Evolutionary conservation across 345 rosid species (phyloP).

Genomic region (Citrus reticulata): DNA sequence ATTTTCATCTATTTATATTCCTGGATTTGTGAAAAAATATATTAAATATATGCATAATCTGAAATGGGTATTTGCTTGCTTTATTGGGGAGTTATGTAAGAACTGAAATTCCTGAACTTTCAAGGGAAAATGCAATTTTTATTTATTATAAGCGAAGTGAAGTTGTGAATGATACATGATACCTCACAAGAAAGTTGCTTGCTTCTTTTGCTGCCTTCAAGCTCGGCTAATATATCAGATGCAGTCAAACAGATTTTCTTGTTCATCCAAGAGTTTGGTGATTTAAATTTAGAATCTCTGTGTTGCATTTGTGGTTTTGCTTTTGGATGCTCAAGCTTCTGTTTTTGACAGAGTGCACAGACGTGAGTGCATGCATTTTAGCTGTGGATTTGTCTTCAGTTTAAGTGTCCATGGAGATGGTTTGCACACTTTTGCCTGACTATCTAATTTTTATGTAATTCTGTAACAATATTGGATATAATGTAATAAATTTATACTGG

Average conservation of each 20-base stretch:
- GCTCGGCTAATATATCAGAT: background rate
- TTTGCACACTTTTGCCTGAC: no score
- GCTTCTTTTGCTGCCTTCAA: background rate
- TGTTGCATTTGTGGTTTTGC: background rate
- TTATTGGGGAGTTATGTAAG: background rate
- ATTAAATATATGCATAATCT: background rate
- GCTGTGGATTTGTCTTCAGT: conserved; percentile 1
- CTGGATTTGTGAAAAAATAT: background rate
- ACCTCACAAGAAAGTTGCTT: conserved; percentile 2
- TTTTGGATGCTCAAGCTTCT: conserved; percentile 7
- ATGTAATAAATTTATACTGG: no score
- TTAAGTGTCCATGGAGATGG: no score
- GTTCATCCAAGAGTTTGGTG: background rate
- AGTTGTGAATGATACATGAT: background rate
- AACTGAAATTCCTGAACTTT: conserved; percentile 3
- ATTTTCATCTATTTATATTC: conserved; percentile 7
- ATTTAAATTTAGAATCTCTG: background rate
- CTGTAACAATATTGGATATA: no score
- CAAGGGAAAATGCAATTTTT: conserved; percentile 13
- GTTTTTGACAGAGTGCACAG: conserved; percentile 14
- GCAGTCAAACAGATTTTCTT: background rate
- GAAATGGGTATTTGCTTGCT: background rate
- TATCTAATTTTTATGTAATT: no score
- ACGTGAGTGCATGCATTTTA: conserved; percentile 7
- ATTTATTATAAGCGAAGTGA: background rate